A percentile compares a stretch with the other conserved stretches of the same genome.
Evolutionary conservation across 192 early-diverging fungal species (phyloP).

Genomic region (Mortierella alpina): DNA sequence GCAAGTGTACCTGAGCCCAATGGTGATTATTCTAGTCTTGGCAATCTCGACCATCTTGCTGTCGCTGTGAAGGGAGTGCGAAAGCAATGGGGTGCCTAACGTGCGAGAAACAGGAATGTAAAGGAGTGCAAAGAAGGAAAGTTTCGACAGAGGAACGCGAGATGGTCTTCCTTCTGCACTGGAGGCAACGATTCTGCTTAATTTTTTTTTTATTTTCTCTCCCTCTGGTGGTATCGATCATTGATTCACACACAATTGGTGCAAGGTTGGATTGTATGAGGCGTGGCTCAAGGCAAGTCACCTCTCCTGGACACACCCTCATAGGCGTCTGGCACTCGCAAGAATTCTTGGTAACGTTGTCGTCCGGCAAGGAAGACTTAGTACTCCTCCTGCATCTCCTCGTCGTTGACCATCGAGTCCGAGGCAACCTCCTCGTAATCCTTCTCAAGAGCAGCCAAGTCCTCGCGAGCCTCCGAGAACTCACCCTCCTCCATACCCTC

Average conservation of each 20-base stretch:
- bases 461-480: slow-evolving; percentile 99
- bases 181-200: background rate
- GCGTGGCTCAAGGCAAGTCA: no score
- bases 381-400: slow-evolving; percentile 60
- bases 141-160: no score
- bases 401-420: slow-evolving; percentile 90
- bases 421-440: slow-evolving; percentile 99
- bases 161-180: background rate
- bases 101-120: no score
- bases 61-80: no score
- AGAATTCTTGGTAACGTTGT: background rate
- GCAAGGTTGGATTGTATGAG: no score
- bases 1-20: slow-evolving; percentile 51
- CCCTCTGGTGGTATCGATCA: no score
- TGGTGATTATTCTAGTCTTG: slow-evolving; percentile 37
- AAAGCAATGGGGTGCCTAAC: no score
- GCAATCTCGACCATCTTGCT: no score
- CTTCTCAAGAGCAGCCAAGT: slow-evolving; percentile 99
- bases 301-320: no score
- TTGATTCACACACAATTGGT: no score
- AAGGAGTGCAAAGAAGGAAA: no score
- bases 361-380: slow-evolving; percentile 18
- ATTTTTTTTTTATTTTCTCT: background rate
- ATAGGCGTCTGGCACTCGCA: background rate
- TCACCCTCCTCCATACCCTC: slow-evolving; percentile 99